phyloP scores from a whole-genome alignment of 192 early-diverging fungal genomes.

The Umbelopsis sp. region DNA sequence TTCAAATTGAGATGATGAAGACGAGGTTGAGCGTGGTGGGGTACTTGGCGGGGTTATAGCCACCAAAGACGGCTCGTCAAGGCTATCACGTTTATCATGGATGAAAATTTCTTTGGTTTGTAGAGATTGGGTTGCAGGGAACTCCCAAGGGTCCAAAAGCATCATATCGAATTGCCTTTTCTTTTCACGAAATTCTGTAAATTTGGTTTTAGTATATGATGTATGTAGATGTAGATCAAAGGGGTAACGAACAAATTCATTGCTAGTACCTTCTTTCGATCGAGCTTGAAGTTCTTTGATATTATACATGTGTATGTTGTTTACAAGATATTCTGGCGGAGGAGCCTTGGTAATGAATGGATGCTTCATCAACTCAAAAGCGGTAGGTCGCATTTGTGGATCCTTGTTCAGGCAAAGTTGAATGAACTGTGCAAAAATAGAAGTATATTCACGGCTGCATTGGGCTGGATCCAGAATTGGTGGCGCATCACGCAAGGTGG shows the following conservation, averaged over 20 bases:
- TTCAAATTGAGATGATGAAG: slow-evolving; percentile 3
- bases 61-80: neutral
- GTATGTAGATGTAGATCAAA: neutral
- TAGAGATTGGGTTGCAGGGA: neutral
- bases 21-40: neutral
- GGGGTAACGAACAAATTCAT: no score
- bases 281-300: slow-evolving; percentile 13
- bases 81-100: neutral
- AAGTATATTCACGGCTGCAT: neutral
- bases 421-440: slow-evolving; percentile 9
- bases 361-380: slow-evolving; percentile 10
- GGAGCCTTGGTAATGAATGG: slow-evolving; percentile 11
- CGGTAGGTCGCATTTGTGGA: neutral
- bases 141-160: slow-evolving; percentile 3
- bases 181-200: neutral
- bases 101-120: neutral
- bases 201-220: neutral
- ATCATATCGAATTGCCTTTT: slow-evolving; percentile 9
- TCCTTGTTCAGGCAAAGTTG: slow-evolving; percentile 8
- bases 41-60: neutral
- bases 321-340: neutral
- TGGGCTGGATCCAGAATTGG: neutral
- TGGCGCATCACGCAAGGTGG: slow-evolving; percentile 17
- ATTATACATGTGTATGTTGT: neutral
- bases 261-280: neutral